Base-by-base conservation (phyloP, 306 rosid species). In the Styphnolobium japonicum region DNA sequence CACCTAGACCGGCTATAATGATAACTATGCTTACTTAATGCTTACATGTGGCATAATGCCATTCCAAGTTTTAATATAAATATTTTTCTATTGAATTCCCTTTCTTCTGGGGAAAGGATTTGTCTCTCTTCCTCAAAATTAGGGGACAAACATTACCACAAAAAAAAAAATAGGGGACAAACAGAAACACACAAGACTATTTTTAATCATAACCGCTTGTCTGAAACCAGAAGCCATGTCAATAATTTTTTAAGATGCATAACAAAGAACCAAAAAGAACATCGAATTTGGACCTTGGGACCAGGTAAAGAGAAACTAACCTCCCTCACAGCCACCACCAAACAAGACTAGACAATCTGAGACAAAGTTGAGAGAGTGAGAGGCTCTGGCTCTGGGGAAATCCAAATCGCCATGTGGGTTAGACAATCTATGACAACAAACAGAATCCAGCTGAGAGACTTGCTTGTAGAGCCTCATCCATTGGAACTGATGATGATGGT, bases 241-340 rank as follows among this genome's bases (percentile, higher is more conserved):
- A 70, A 76, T 65, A 7, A 65, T 10, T 23, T 23, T 51, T 37
- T 6, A 83, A 78, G 11, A 66, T 46, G 16, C 27, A 49, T 23
- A 63, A 3, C 75, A 52, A 57, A 15, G 22, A 80, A 48, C 21
- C 76, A 34, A 49, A 56, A 56, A 36, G 43, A 57, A 42, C 29
- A 55, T 27, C 7, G 18, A 71, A 81, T 7, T 22, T 33, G 51
- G 18, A 21, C 57, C 8, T 55, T 31, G 11, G 52, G 19, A 43
- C 7, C 2, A 64, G 33, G 39, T 55, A 63, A 21, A 79, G 78
- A 81, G 67, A 81, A 42, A 90, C 92, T 73, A 56, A 94, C 98
- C 98, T 86, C 97, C 98, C 71, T 94, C 97, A 67, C 90, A 79
- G 51, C 97, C 98, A 22, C 98, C 97, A 57, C 95, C 98, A 86